Base-by-base conservation (phyloP, 2,329 filamentous ascomycete genomes). In the Grosmannia penicillata region DNA sequence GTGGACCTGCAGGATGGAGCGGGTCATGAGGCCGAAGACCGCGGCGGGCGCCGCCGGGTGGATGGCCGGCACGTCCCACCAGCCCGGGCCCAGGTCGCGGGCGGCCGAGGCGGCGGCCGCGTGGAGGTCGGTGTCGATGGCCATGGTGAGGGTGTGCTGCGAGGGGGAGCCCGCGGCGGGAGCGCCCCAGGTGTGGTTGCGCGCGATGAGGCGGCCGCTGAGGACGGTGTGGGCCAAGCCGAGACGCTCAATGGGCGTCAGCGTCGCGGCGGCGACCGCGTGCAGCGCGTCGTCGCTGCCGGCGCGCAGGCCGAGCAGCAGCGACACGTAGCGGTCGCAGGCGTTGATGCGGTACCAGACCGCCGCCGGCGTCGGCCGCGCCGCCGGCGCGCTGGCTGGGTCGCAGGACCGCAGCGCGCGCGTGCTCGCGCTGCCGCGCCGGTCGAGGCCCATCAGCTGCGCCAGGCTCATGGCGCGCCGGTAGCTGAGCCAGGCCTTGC, bases 401-500 rank as follows among this genome's bases (percentile, higher is more conserved):
- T 65, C 58, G 1, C 59, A 60, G 2, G 59, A 62, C 35, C 59
- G 54, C 3, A 63, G 47, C 10, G 54, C 47, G 26, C 50, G 48
- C 27, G 52, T 43, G 38, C 50, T 47, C 36, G 52, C 53, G n/a
- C n/a, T n/a, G n/a, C n/a, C n/a, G n/a, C n/a, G n/a, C n/a, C 54
- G 53, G 42, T 66, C 59, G 13, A 67, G 53, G 4, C 67, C 64
- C 54, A 72, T 63, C 23, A 68, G 59, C 47, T 71, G 68, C 0
- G 61, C 67, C 26, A 72, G 54, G 33, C 58, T 61, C 25, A 74
- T 51, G 5, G 66, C 65, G 6, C 67, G 57, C 1, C 70, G 63
- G 18, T 59, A 60, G 7, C 56, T 59, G 18, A 75, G 51, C 70
- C 70, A 76, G 3, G 68, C 57, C 32, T 67, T 66, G 18, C 69